Conservation (phyloP, 305 asterid genomes). For the Fraxinus latifolia region DNA sequence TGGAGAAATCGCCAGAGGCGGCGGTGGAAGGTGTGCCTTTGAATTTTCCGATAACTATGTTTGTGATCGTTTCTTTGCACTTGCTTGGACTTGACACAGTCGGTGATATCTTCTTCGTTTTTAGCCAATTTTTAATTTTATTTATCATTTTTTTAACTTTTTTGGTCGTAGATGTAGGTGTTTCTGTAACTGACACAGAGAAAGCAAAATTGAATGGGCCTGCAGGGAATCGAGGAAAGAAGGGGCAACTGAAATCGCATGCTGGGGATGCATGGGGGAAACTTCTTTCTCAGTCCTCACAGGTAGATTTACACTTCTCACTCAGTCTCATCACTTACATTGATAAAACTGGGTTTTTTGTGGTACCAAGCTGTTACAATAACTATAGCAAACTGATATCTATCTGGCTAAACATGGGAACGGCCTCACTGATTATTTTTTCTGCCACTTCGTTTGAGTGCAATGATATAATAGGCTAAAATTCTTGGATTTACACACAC, state of each 20-base stretch:
- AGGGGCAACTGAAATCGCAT: slow-evolving; percentile 45
- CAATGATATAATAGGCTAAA: background rate
- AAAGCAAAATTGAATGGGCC: slow-evolving; percentile 47
- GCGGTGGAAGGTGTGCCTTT: slow-evolving; percentile 38
- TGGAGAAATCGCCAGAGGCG: slow-evolving; percentile 34
- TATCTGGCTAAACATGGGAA: background rate
- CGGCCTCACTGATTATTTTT: background rate
- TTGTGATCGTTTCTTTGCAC: slow-evolving; percentile 30
- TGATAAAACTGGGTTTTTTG: background rate
- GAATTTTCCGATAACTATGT: slow-evolving; percentile 17
- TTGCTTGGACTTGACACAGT: slow-evolving; percentile 25
- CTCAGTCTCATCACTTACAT: slow-evolving; percentile 6
- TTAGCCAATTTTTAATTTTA: background rate
- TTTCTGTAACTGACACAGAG: slow-evolving; percentile 46
- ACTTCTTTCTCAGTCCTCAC: slow-evolving; percentile 76
- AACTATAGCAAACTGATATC: background rate
- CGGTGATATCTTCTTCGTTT: background rate
- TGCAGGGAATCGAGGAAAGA: slow-evolving; percentile 47
- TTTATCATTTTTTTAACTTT: background rate
- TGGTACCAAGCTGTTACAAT: background rate
- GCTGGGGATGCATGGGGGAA: slow-evolving; percentile 77
- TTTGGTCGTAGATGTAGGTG: slow-evolving; percentile 38
- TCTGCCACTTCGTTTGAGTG: background rate
- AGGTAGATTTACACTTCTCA: slow-evolving; percentile 34
- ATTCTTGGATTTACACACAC: background rate